Percentiles rank a stretch among this genome's conserved stretches.
Conservation (phyloP, 73 alveolate species). For the Paramecium caudatum region DNA sequence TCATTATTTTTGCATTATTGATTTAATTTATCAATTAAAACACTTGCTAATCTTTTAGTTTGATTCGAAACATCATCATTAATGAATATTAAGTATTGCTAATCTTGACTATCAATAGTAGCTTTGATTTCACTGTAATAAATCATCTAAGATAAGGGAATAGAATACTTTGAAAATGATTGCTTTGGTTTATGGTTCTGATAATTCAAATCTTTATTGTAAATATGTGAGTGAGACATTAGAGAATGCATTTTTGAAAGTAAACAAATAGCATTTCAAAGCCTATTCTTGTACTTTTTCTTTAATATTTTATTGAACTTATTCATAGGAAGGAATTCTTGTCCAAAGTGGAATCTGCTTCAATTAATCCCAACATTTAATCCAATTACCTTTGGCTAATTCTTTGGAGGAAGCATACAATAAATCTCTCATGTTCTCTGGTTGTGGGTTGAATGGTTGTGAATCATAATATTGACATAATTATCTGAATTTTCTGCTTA, state of each 20-base stretch:
- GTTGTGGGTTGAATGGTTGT: slow-evolving; percentile 9
- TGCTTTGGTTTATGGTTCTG: not conserved
- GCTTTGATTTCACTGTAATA: slow-evolving; percentile 47
- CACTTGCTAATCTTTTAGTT: slow-evolving; percentile 23
- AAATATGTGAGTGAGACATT: not conserved
- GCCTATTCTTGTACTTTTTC: slow-evolving; percentile 58
- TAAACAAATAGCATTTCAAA: slow-evolving; percentile 35
- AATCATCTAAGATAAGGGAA: slow-evolving; percentile 6
- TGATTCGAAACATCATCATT: slow-evolving; percentile 3
- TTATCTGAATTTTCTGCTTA: slow-evolving; percentile 33
- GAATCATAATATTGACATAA: slow-evolving; percentile 51
- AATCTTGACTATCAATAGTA: not conserved
- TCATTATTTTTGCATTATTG: slow-evolving; percentile 7
- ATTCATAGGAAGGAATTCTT: not conserved
- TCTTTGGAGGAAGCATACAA: slow-evolving; percentile 46
- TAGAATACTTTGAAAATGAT: not conserved
- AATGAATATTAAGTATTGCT: not conserved
- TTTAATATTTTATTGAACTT: slow-evolving; percentile 19
- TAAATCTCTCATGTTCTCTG: slow-evolving; percentile 52
- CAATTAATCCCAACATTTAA: slow-evolving; percentile 42
- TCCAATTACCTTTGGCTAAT: slow-evolving; percentile 50
- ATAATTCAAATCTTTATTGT: not conserved
- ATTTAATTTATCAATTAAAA: slow-evolving; percentile 11
- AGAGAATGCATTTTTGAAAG: slow-evolving; percentile 46
- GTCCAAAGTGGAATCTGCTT: too few relatives aligned